These are phyloP conservation scores for Russula earlei DNA, from an alignment of 768 basidiomycete genomes.

Conservation along the genomic window DNA sequence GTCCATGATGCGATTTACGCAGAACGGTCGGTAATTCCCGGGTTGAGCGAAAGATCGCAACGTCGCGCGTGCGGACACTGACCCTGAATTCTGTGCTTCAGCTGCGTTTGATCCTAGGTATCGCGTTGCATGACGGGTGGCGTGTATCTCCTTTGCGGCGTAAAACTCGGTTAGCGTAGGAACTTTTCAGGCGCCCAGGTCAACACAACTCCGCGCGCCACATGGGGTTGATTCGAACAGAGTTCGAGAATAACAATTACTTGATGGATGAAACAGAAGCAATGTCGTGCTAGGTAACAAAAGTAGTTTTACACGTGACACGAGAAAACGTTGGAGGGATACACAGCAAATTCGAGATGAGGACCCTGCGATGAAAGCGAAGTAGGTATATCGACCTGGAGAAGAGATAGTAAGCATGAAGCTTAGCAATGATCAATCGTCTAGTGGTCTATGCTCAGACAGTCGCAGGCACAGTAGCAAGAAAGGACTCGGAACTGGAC, in stretches of 20 bases:
- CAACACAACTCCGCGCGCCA: conserved; percentile 1
- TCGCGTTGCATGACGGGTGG: conserved; percentile 1
- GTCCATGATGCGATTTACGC: conserved; percentile 15
- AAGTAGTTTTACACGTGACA: conserved; percentile 15
- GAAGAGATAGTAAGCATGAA: not conserved
- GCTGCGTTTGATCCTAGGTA: conserved; percentile 10
- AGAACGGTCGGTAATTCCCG: conserved; percentile 7
- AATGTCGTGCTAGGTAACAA: conserved; percentile 9
- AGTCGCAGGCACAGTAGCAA: conserved; percentile 4
- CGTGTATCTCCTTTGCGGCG: not conserved
- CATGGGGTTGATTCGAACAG: not conserved
- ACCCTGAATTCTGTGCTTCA: conserved; percentile 12
- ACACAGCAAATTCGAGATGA: conserved; percentile 8
- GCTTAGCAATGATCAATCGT: not conserved
- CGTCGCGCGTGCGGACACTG: not conserved
- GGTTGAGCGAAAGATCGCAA: not conserved
- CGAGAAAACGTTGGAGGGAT: conserved; percentile 3
- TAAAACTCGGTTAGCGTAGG: conserved; percentile 4
- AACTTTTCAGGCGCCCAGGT: not conserved
- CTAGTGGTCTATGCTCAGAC: conserved; percentile 5
- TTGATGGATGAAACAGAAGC: conserved; percentile 7
- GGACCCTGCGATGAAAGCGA: conserved; percentile 8
- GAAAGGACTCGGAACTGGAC: conserved; percentile 10
- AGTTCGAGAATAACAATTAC: conserved; percentile 14
- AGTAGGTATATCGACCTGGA: conserved; percentile 3